phyloP scores from a whole-genome alignment of 2,329 filamentous ascomycete genomes.

The Penicillium expansum region DNA sequence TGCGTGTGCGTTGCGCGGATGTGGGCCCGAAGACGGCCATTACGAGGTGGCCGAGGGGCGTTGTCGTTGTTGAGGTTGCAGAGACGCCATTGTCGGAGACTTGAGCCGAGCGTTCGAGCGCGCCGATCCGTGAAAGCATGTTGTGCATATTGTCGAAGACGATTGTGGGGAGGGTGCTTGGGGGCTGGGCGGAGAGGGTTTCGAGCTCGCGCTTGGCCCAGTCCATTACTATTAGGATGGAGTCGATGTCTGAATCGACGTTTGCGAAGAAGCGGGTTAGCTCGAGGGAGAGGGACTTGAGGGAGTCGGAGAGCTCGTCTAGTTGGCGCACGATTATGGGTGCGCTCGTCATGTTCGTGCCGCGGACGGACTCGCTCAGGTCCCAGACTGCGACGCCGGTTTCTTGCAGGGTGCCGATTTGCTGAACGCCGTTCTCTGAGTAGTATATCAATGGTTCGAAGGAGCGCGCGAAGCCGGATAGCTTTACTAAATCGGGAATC shows the following conservation, averaged over 20 bases:
- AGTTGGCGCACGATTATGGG: constrained; percentile 81
- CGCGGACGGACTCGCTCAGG: constrained; percentile 82
- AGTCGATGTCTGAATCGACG: constrained; percentile 89
- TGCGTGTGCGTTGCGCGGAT: constrained; percentile 73
- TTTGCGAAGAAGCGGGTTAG: constrained; percentile 90
- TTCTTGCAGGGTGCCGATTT: constrained; percentile 84
- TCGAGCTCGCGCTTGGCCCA: constrained; percentile 86
- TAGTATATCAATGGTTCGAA: constrained; percentile 96
- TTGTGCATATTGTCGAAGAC: constrained; percentile 82
- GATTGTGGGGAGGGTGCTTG: constrained; percentile 62
- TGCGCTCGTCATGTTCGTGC: constrained; percentile 86
- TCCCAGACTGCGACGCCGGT: constrained; percentile 95
- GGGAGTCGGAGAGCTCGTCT: constrained; percentile 78
- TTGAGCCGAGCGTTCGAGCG: constrained; percentile 37
- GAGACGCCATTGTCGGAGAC: constrained; percentile 18
- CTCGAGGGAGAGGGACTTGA: constrained; percentile 80
- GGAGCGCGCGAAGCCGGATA: constrained; percentile 82
- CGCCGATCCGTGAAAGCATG: constrained; percentile 59
- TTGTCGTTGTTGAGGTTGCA: constrained; percentile 55
- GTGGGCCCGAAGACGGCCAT: constrained; percentile 76
- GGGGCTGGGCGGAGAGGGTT: constrained; percentile 61
- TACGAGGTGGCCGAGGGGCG: constrained; percentile 61
- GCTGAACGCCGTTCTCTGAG: constrained; percentile 80
- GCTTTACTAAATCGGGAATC: constrained; percentile 83
- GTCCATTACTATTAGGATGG: constrained; percentile 91